phyloP scores from a whole-genome alignment of 2,329 filamentous ascomycete species.

The Pseudogymnoascus sp. region DNA sequence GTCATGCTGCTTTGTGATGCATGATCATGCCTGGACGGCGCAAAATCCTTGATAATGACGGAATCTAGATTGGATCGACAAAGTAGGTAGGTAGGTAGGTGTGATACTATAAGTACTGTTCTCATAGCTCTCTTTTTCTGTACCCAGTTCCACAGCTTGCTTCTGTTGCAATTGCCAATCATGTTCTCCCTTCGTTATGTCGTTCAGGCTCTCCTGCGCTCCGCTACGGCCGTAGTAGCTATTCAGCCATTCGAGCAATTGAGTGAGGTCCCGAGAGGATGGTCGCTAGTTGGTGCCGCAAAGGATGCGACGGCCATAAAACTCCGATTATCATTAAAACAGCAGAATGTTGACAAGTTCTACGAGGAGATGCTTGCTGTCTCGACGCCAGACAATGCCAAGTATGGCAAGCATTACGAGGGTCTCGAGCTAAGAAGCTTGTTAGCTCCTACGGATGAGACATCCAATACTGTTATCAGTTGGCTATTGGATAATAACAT shows the following conservation, averaged over 20 bases:
- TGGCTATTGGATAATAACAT: constrained; percentile 37
- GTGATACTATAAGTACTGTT: not conserved
- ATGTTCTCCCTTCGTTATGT: constrained; percentile 15
- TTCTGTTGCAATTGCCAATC: not conserved
- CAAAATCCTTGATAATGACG: not conserved
- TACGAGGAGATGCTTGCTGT: constrained; percentile 24
- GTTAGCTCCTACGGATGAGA: constrained; percentile 35
- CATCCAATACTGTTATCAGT: constrained; percentile 31
- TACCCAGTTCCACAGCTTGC: not conserved
- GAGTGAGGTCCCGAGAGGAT: constrained; percentile 17
- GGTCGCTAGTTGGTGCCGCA: constrained; percentile 17
- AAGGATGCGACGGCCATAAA: constrained; percentile 15
- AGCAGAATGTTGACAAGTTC: constrained; percentile 20
- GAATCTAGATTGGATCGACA: not conserved
- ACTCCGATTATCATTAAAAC: constrained; percentile 19
- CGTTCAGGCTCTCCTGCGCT: constrained; percentile 16
- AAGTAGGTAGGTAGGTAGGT: not conserved
- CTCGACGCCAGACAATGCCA: constrained; percentile 40
- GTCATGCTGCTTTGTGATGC: not conserved
- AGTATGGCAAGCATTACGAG: constrained; percentile 44
- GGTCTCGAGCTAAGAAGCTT: constrained; percentile 38
- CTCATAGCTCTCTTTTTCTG: not conserved
- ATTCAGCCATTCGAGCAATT: constrained; percentile 18
- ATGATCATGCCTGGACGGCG: not conserved
- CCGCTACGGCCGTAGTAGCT: constrained; percentile 12